Evolutionary conservation across 2,329 filamentous ascomycete genomes (phyloP).

Genomic region (Xylaria sp.): DNA sequence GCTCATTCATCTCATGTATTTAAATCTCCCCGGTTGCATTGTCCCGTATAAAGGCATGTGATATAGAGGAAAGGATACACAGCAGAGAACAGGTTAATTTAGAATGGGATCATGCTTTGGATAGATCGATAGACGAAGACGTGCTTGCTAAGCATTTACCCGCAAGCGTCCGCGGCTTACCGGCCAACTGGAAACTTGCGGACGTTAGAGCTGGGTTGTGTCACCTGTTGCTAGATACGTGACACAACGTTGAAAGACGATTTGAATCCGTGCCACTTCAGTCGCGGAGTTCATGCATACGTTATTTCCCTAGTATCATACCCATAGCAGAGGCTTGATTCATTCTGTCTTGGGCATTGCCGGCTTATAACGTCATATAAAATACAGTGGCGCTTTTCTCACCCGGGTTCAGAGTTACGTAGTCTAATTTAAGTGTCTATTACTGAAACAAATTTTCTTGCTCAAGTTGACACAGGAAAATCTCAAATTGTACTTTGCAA

Average conservation of each 20-base stretch:
- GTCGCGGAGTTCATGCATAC: slow-evolving; percentile 24
- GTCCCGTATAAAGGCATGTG: not conserved
- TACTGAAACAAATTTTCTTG: not conserved
- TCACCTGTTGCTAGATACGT: slow-evolving; percentile 24
- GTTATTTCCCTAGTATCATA: not conserved
- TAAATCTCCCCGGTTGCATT: not conserved
- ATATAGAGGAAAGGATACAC: not conserved
- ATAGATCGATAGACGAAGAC: slow-evolving; percentile 3
- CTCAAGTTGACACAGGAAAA: too few relatives aligned
- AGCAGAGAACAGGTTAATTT: too few relatives aligned
- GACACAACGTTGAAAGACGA: slow-evolving; percentile 28
- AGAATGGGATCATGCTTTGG: not conserved
- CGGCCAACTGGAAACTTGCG: slow-evolving; percentile 19
- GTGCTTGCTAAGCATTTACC: slow-evolving; percentile 6
- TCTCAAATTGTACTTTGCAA: not conserved
- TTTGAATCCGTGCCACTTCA: slow-evolving; percentile 4
- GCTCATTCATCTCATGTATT: not conserved
- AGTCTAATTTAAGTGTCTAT: not conserved
- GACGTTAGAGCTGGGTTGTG: slow-evolving; percentile 10
- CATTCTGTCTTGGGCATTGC: not conserved
- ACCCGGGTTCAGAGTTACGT: not conserved
- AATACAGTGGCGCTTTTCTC: not conserved
- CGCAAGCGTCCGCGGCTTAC: slow-evolving; percentile 26
- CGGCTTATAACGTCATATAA: not conserved
- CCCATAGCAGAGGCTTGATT: not conserved